Evolutionary conservation across 352 stramenopile genomes (phyloP).

Genomic region (Globisporangium perplexum): DNA sequence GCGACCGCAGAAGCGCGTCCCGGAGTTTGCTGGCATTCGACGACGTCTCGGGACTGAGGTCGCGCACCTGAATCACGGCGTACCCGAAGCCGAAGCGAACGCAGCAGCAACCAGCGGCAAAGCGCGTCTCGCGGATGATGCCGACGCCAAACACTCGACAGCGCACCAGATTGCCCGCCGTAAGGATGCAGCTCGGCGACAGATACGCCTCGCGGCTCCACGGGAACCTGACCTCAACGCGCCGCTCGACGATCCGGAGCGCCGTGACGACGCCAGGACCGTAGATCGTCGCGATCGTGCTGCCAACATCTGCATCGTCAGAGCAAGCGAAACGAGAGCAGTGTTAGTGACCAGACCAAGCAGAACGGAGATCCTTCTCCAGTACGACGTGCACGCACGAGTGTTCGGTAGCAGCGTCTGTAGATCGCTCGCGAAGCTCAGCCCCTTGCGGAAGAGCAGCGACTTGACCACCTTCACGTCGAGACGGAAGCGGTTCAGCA

Average conservation of each 20-base stretch:
- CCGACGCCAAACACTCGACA: slow-evolving; percentile 49
- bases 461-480: slow-evolving; percentile 72
- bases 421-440: slow-evolving; percentile 37
- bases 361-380: neutral
- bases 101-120: slow-evolving; percentile 45
- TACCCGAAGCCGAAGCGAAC: slow-evolving; percentile 66
- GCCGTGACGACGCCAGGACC: slow-evolving; percentile 60
- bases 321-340: neutral
- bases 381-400: slow-evolving; percentile 22
- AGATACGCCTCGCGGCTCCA: slow-evolving; percentile 62
- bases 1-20: slow-evolving; percentile 15
- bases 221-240: slow-evolving; percentile 66
- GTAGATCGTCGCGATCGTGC: slow-evolving; percentile 52
- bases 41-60: slow-evolving; percentile 33
- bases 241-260: slow-evolving; percentile 39
- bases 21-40: slow-evolving; percentile 24
- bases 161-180: slow-evolving; percentile 37
- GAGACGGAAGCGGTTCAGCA: slow-evolving; percentile 69
- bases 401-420: slow-evolving; percentile 26
- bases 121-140: slow-evolving; percentile 57
- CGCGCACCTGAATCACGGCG: slow-evolving; percentile 46
- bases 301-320: slow-evolving; percentile 41
- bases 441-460: slow-evolving; percentile 47
- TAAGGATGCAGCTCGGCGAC: slow-evolving; percentile 39
- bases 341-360: neutral